Percentiles rank a stretch among this genome's conserved stretches.
Conservation (phyloP, 768 basidiomycete species). For the Calvatia gigantea region DNA sequence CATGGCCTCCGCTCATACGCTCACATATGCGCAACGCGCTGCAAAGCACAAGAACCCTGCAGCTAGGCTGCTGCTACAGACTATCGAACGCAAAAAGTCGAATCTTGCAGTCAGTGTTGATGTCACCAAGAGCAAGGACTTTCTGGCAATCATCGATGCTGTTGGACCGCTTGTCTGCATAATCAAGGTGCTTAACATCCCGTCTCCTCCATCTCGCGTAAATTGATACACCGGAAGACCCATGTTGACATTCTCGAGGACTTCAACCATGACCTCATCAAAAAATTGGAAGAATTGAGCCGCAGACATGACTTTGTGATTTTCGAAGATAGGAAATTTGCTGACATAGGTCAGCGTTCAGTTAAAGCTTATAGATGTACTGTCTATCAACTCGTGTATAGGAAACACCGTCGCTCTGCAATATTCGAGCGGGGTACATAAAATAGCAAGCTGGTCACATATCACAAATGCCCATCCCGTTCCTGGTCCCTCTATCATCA, state of each 20-base stretch:
- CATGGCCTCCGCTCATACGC: conserved; percentile 36
- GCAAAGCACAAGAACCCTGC: conserved; percentile 64
- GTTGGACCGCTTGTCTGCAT: conserved; percentile 91
- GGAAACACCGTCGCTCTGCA: conserved; percentile 96
- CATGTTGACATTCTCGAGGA: conserved; percentile 96
- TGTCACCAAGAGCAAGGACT: conserved; percentile 74
- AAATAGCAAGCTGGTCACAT: conserved; percentile 94
- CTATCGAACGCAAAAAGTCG: conserved; percentile 81
- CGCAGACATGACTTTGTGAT: conserved; percentile 88
- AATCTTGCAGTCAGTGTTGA: conserved; percentile 97
- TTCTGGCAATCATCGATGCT: conserved; percentile 81
- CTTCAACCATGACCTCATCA: conserved; percentile 71
- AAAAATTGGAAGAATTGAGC: conserved; percentile 66
- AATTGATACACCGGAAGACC: conserved; percentile 57
- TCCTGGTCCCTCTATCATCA: conserved; percentile 92
- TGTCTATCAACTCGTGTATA: conserved; percentile 27
- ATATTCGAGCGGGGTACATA: conserved; percentile 90
- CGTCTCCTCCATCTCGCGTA: conserved; percentile 16
- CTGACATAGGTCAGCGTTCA: conserved; percentile 80
- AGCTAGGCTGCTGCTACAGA: conserved; percentile 72
- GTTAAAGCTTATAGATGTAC: background rate
- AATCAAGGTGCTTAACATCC: conserved; percentile 69
- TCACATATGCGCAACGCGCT: conserved; percentile 63
- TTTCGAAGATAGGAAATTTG: conserved; percentile 98
- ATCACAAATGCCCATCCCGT: conserved; percentile 96